Base-by-base conservation (phyloP, 768 basidiomycete genomes). In the Kwoniella europaea region DNA sequence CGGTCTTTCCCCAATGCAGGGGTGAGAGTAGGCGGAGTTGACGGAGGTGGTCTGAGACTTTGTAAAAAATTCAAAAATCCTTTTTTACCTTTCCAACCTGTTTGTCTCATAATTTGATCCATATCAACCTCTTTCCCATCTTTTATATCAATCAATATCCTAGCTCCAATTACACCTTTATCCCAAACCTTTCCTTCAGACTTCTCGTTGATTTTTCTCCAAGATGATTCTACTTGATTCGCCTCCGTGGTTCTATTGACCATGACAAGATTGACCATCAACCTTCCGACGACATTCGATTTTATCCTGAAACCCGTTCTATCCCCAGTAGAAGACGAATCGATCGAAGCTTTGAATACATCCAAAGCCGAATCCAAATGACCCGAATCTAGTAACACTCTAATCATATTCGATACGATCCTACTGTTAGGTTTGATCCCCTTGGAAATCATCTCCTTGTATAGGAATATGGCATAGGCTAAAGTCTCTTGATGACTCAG, bases 111-210 rank as follows among this genome's bases (percentile, higher is more conserved):
- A 7, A 72, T 16, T 9, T 53, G 58, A 0, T 67, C 60, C 46
- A 74, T 27, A 71, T 78, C 71, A 29, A 74, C 71, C 27, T 68
- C 57, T 50, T 62, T 72, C 44, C 77, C 77, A 12, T 62, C 24
- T 44, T 66, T 68, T 13, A 74, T 54, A 73, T 78, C 73, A 41
- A 78, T 22, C n/a, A 74, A 46, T 6, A 72, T 66, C 57, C 69
- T 71, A 10, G 77, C 77, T 9, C 77, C 77, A 1, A 76, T 43
- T 4, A 76, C 71, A 20, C 71, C 77, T 52, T 58, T 68, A 52
- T 76, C 77, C 63, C 71, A 78, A 0, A 42, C 18, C 24, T 53
- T 41, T 1, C 46, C 58, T 18, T 53, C 15, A 9, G 10, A 12
- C 43, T 43, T 43, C 10, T 7, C 61, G 29, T 55, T 18, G 18